These are phyloP conservation scores for Truncatella angustata DNA, from an alignment of 2,329 filamentous ascomycete species.

Conservation along the genomic window DNA sequence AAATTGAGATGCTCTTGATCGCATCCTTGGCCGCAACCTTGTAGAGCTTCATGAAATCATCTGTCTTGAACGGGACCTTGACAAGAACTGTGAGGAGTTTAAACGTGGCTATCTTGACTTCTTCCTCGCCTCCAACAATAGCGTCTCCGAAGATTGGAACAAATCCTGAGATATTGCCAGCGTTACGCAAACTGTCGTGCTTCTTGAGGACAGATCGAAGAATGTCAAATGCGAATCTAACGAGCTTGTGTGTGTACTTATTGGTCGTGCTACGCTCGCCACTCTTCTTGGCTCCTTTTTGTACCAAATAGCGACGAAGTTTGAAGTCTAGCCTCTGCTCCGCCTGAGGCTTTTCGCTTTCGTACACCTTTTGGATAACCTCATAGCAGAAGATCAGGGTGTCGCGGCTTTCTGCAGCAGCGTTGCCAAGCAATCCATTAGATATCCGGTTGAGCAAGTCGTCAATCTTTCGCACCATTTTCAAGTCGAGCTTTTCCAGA, in stretches of 20 bases:
- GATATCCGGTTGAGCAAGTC: slow-evolving; percentile 81
- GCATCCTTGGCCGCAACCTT: slow-evolving; percentile 84
- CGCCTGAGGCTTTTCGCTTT: slow-evolving; percentile 51
- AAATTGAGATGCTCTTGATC: slow-evolving; percentile 73
- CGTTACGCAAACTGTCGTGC: slow-evolving; percentile 75
- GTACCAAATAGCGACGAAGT: slow-evolving; percentile 74
- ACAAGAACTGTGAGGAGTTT: slow-evolving; percentile 81
- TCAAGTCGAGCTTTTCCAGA: slow-evolving; percentile 78
- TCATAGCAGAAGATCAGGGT: slow-evolving; percentile 95
- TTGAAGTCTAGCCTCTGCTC: slow-evolving; percentile 59
- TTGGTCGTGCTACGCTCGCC: slow-evolving; percentile 70
- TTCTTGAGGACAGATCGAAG: slow-evolving; percentile 84
- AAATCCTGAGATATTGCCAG: slow-evolving; percentile 79
- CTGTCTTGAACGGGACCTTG: slow-evolving; percentile 75
- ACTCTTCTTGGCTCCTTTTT: slow-evolving; percentile 74
- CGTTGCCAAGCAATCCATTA: slow-evolving; percentile 78
- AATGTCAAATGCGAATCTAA: slow-evolving; percentile 84
- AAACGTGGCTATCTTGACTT: slow-evolving; percentile 86
- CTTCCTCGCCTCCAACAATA: slow-evolving; percentile 80
- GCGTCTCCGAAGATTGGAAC: slow-evolving; percentile 87
- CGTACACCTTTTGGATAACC: slow-evolving; percentile 83
- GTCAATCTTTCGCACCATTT: slow-evolving; percentile 85
- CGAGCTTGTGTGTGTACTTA: slow-evolving; percentile 82
- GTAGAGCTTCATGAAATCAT: slow-evolving; percentile 61
- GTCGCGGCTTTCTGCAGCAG: slow-evolving; percentile 73